Evolutionary conservation across 495 filamentous ascomycete genomes (phyloP), one percentile per base, ranked within the genome.

Genomic region (Hypoxylon fuscum): DNA sequence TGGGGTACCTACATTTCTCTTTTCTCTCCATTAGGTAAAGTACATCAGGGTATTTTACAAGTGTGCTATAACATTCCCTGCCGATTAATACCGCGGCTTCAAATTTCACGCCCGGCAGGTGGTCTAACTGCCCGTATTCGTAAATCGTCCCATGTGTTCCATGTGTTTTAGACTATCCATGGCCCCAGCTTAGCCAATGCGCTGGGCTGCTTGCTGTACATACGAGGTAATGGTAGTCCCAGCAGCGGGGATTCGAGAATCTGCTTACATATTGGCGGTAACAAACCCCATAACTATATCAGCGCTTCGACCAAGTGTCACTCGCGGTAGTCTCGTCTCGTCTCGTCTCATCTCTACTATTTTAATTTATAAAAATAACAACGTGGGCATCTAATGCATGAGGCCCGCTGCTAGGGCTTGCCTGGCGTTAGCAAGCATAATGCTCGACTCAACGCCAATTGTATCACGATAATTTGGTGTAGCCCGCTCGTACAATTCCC

Each of bases 211-310:
- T 42, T 27, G 3, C 49, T 52, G 53, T 53, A 63, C 52, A 32
- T 6, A 14, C 12, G 34, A 14, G 12, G 12, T 37, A 41, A 7
- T 40, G 18, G 18, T 56, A 53, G 42, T 55, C 32, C 44, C 32
- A 44, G 48, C 48, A 50, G 56, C 50, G 56, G 57, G 56, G 52
- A 56, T 56, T 44, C 14, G 45, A 51, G 40, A 50, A 35, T 49
- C 27, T 55, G 29, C 48, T 58, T n/a, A n/a, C n/a, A n/a, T 34
- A 50, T 51, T 37, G 18, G 20, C 35, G 43, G 41, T 44, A 43
- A 38, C n/a, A 43, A 62, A 53, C 58, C 53, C 57, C 63, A 35
- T 66, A n/a, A n/a, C 42, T 14, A 35, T 42, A 59, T 51, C 44
- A 41, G 50, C 62, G 46, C 56, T 56, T 60, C 34, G 23, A 45